phyloP scores from a whole-genome alignment of 179 eudicot genomes.

The Silene noctiflora region DNA sequence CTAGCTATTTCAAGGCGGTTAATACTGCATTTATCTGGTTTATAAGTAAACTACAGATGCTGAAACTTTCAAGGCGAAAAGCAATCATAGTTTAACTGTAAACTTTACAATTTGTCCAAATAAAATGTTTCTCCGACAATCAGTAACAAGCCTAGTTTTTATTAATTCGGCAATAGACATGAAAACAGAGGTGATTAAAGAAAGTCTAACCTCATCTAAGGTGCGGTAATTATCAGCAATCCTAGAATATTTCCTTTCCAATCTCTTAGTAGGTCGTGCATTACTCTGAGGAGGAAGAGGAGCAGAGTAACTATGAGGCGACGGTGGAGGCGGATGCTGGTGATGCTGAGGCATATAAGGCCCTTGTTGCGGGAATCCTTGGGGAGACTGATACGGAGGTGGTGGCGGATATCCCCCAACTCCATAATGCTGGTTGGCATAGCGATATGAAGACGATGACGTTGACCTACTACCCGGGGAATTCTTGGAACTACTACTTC shows the following conservation, averaged over 20 bases:
- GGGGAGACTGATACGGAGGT: constrained; percentile 25
- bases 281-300: constrained; percentile 20
- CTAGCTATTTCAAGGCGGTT: no score
- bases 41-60: not conserved
- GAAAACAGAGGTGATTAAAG: no score
- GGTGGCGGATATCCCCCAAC: constrained; percentile 20
- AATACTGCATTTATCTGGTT: not conserved
- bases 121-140: not conserved
- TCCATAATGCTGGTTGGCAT: constrained; percentile 11
- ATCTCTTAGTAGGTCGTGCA: constrained; percentile 31
- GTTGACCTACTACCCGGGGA: constrained; percentile 25
- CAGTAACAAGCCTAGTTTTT: not conserved
- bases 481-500: constrained; percentile 27
- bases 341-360: constrained; percentile 26
- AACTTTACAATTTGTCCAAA: no score
- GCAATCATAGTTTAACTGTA: not conserved
- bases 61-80: not conserved
- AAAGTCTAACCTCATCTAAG: constrained; percentile 39
- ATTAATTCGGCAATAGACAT: no score
- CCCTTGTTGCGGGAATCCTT: constrained; percentile 21
- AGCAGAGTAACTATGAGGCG: constrained; percentile 21
- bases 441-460: constrained; percentile 22
- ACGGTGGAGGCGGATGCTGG: constrained; percentile 26
- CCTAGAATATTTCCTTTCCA: constrained; percentile 40
- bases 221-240: constrained; percentile 47